phyloP scores from a whole-genome alignment of 148 eudicot species.

The Mesembryanthemum crystallinum region DNA sequence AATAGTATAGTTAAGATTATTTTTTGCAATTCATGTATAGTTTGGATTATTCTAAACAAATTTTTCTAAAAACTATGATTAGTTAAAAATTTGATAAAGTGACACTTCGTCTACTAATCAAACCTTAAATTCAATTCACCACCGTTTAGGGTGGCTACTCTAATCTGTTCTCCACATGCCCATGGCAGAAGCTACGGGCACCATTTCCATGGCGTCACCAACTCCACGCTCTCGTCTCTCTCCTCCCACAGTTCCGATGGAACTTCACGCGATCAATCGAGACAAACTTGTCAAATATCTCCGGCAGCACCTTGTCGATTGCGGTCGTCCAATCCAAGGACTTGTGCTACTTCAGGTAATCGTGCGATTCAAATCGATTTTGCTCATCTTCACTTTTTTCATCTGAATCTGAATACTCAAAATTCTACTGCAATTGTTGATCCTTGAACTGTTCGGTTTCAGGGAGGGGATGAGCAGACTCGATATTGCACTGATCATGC shows the following conservation, averaged over 20 bases:
- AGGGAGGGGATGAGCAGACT: conserved; percentile 90
- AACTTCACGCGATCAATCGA: conserved; percentile 60
- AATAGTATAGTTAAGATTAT: too few relatives aligned
- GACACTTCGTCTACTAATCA: too few relatives aligned
- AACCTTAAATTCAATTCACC: too few relatives aligned
- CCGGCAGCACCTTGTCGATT: conserved; percentile 44
- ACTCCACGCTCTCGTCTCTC: conserved; percentile 34
- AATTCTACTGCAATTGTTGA: not conserved
- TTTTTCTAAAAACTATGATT: too few relatives aligned
- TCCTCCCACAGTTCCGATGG: conserved; percentile 64
- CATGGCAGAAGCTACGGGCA: conserved; percentile 23
- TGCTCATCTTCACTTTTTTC: not conserved
- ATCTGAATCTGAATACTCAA: not conserved
- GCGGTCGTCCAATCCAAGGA: conserved; percentile 58
- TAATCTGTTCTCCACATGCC: not conserved
- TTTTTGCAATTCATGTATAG: too few relatives aligned
- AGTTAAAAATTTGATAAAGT: too few relatives aligned
- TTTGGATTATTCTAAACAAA: too few relatives aligned
- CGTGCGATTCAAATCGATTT: not conserved
- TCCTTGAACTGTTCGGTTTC: not conserved
- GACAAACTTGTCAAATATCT: conserved; percentile 55
- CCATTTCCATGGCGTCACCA: conserved; percentile 38
- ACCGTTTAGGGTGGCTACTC: too few relatives aligned
- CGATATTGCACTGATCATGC: conserved; percentile 90
- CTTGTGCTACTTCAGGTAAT: conserved; percentile 75